These are phyloP conservation scores for Spergularia bocconei DNA, from an alignment of 148 eudicot genomes.

Conservation along the genomic window DNA sequence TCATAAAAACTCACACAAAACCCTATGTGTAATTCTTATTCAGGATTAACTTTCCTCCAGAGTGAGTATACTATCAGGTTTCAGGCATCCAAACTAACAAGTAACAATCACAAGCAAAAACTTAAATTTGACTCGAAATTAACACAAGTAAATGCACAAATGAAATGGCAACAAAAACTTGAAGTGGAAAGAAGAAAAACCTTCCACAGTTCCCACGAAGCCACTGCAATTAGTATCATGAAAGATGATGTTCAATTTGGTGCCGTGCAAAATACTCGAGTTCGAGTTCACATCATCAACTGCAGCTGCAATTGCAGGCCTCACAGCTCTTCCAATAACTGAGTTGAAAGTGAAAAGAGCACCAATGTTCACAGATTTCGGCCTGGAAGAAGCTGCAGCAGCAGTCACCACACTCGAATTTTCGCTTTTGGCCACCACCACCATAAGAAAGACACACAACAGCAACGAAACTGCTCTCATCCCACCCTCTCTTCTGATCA, in stretches of 20 bases:
- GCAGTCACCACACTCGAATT: slow-evolving; percentile 15
- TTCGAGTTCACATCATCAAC: slow-evolving; percentile 63
- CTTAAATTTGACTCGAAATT: neutral
- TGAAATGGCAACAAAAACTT: neutral
- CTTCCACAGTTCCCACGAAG: slow-evolving; percentile 71
- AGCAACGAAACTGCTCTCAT: slow-evolving; percentile 1
- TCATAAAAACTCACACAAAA: too few relatives aligned
- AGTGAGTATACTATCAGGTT: too few relatives aligned
- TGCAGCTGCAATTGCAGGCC: slow-evolving; percentile 63
- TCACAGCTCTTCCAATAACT: slow-evolving; percentile 63
- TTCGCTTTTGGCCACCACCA: slow-evolving; percentile 9
- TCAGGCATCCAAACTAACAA: too few relatives aligned
- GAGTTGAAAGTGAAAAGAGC: slow-evolving; percentile 64
- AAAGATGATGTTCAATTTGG: slow-evolving; percentile 45
- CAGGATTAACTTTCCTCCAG: too few relatives aligned
- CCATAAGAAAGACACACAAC: neutral
- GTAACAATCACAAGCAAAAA: too few relatives aligned
- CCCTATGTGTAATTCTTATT: too few relatives aligned
- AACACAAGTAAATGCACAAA: neutral
- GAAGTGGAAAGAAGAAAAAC: slow-evolving; percentile 29
- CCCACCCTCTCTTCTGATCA: neutral
- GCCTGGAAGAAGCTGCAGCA: slow-evolving; percentile 29
- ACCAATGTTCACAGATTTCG: slow-evolving; percentile 58
- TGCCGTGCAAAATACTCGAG: slow-evolving; percentile 48
- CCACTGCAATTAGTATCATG: slow-evolving; percentile 80